These are phyloP conservation scores for Zygoascus tannicola DNA, from an alignment of 805 yeast species.

Conservation along the genomic window DNA sequence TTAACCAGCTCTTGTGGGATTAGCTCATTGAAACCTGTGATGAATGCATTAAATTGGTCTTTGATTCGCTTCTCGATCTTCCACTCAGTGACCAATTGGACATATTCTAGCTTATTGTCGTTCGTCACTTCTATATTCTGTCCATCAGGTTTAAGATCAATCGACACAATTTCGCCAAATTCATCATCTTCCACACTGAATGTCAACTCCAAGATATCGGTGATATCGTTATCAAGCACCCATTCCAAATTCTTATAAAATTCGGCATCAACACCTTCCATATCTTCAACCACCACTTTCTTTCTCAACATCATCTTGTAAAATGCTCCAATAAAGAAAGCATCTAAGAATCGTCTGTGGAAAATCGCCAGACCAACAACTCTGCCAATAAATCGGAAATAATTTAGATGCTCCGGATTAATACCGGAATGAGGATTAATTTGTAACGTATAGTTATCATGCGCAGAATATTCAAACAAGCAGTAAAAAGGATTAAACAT, in stretches of 20 bases:
- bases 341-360: slow-evolving; percentile 96
- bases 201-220: slow-evolving; percentile 76
- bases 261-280: slow-evolving; percentile 98
- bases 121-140: slow-evolving; percentile 84
- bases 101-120: slow-evolving; percentile 91
- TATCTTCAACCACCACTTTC: slow-evolving; percentile 89
- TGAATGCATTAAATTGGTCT: slow-evolving; percentile 91
- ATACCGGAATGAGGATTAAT: slow-evolving; percentile 95
- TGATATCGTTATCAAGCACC: slow-evolving; percentile 92
- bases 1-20: slow-evolving; percentile 94
- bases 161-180: slow-evolving; percentile 84
- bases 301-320: slow-evolving; percentile 96
- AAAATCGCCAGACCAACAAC: slow-evolving; percentile 97
- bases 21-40: slow-evolving; percentile 94
- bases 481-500: slow-evolving; percentile 99
- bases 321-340: slow-evolving; percentile 95
- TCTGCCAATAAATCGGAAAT: slow-evolving; percentile 96
- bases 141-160: slow-evolving; percentile 87
- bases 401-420: slow-evolving; percentile 95
- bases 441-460: slow-evolving; percentile 95
- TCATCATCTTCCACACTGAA: slow-evolving; percentile 82
- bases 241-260: slow-evolving; percentile 90
- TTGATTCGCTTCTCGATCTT: slow-evolving; percentile 86
- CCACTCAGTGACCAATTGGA: slow-evolving; percentile 93
- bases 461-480: slow-evolving; percentile 93